A percentile compares a stretch with the other conserved stretches of the same genome.
These are phyloP conservation scores for Cryptosporidium andersoni DNA, from an alignment of 169 alveolate species.

Conservation along the genomic window DNA sequence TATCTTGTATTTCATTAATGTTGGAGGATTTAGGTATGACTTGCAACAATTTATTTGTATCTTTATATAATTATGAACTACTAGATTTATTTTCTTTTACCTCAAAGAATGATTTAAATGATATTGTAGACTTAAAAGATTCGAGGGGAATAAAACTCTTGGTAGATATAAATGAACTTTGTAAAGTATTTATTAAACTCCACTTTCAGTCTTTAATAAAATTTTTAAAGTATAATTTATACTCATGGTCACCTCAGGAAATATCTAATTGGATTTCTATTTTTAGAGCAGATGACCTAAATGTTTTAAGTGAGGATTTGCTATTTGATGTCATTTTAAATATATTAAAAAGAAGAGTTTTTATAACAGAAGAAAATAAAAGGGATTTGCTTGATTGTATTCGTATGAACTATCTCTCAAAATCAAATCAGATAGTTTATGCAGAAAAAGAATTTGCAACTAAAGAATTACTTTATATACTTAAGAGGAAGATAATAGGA, in stretches of 20 bases:
- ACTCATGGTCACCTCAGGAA: neutral
- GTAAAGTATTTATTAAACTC: slow-evolving; percentile 7
- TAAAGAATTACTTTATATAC: neutral
- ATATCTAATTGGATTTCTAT: neutral
- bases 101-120: too few species aligned
- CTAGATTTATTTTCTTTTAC: too few species aligned
- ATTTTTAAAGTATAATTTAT: neutral
- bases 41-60: too few species aligned
- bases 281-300: neutral
- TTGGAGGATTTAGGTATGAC: too few species aligned
- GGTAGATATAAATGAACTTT: neutral
- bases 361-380: neutral
- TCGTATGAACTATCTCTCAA: slow-evolving; percentile 7
- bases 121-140: too few species aligned
- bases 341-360: neutral
- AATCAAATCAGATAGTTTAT: neutral
- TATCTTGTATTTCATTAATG: too few species aligned
- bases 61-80: too few species aligned
- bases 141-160: neutral
- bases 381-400: neutral
- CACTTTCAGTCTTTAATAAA: slow-evolving; percentile 25
- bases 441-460: neutral
- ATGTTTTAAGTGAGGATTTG: slow-evolving; percentile 18
- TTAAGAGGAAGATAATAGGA: neutral
- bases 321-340: slow-evolving; percentile 8